phyloP scores from a whole-genome alignment of 2,329 filamentous ascomycete species.

The Penicillium sclerotigenum region DNA sequence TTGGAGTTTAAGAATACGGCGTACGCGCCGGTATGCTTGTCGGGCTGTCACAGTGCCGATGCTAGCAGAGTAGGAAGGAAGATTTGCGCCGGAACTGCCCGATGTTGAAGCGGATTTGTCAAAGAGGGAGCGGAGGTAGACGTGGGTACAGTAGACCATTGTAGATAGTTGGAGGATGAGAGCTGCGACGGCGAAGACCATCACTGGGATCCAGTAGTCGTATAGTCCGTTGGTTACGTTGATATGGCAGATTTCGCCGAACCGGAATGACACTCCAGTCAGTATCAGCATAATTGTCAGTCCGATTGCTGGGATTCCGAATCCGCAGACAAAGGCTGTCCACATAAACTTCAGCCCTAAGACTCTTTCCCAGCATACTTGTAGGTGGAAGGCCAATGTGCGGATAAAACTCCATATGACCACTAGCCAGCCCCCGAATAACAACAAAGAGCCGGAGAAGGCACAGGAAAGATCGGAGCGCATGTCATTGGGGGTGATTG shows the following conservation, averaged over 20 bases:
- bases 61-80: constrained; percentile 74
- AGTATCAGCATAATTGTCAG: constrained; percentile 73
- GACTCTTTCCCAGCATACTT: constrained; percentile 95
- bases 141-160: constrained; percentile 87
- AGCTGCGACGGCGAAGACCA: constrained; percentile 72
- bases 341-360: constrained; percentile 89
- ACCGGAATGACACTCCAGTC: constrained; percentile 91
- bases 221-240: constrained; percentile 81
- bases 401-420: constrained; percentile 87
- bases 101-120: constrained; percentile 65
- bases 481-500: constrained; percentile 94
- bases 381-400: constrained; percentile 86
- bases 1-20: constrained; percentile 82
- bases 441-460: constrained; percentile 78
- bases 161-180: constrained; percentile 80
- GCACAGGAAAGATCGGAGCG: constrained; percentile 76
- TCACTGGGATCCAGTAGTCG: constrained; percentile 85
- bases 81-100: constrained; percentile 52
- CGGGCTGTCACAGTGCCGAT: constrained; percentile 75
- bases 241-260: constrained; percentile 88
- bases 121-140: constrained; percentile 80
- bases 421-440: constrained; percentile 79
- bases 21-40: constrained; percentile 82
- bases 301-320: constrained; percentile 76
- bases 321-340: constrained; percentile 73